A percentile compares a stretch with the other conserved stretches of the same genome.
Conservation (phyloP, 352 stramenopile species). For the Plasmopara viticola region DNA sequence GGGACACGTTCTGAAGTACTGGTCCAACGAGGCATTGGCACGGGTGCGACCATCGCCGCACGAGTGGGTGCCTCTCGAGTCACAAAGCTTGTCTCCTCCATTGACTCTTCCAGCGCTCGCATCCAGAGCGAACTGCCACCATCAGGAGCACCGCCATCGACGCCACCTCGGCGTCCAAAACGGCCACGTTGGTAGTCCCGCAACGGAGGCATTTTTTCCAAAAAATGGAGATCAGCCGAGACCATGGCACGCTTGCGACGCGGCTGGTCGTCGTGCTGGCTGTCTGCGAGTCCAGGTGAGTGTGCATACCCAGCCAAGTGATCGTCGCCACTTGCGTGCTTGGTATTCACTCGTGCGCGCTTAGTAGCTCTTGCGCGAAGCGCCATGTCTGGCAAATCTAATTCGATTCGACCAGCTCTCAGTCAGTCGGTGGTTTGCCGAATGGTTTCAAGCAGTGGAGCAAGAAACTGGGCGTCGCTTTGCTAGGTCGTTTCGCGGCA, state of each 20-base stretch:
- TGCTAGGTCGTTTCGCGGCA: too few species aligned
- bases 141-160: slow-evolving; percentile 45
- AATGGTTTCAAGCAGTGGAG: too few species aligned
- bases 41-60: slow-evolving; percentile 41
- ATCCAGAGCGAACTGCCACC: slow-evolving; percentile 36
- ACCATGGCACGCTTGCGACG: slow-evolving; percentile 56
- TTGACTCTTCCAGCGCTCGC: slow-evolving; percentile 53
- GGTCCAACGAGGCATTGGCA: slow-evolving; percentile 7
- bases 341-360: too few species aligned
- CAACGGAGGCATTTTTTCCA: slow-evolving; percentile 62
- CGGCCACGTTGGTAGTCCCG: slow-evolving; percentile 51
- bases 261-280: slow-evolving; percentile 8
- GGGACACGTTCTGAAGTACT: background rate
- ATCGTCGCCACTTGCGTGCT: too few species aligned
- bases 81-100: slow-evolving; percentile 69
- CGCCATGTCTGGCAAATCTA: too few species aligned
- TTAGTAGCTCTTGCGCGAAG: too few species aligned
- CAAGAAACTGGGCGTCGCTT: too few species aligned
- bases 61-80: slow-evolving; percentile 31
- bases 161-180: slow-evolving; percentile 51
- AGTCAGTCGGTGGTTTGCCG: too few species aligned
- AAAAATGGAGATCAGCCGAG: slow-evolving; percentile 40
- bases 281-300: too few species aligned
- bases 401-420: too few species aligned
- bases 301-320: too few species aligned